Conservation (phyloP, 306 rosid genomes). For the Chamaecrista fasciculata region DNA sequence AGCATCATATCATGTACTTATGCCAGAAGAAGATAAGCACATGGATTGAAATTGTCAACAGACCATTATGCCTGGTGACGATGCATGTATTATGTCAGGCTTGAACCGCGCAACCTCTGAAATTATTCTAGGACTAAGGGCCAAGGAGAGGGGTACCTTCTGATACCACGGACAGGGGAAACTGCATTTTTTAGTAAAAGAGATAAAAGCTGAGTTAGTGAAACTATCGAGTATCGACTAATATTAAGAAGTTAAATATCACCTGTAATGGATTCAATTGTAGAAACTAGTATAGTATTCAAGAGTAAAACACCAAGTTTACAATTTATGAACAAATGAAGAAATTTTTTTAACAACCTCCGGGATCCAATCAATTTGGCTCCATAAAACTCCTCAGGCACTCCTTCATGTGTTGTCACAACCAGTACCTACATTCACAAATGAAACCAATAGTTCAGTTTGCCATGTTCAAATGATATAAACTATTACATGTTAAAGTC, state of each 20-base stretch:
- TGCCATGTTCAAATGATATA: not conserved
- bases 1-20: conserved; percentile 1
- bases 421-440: conserved; percentile 73
- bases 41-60: conserved; percentile 26
- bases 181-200: conserved; percentile 49
- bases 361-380: conserved; percentile 92
- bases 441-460: conserved; percentile 23
- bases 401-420: conserved; percentile 98
- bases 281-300: conserved; percentile 14
- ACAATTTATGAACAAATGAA: conserved; percentile 11
- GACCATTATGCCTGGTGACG: conserved; percentile 98
- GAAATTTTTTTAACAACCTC: conserved; percentile 52
- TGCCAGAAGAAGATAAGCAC: not conserved
- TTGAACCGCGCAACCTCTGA: conserved; percentile 93
- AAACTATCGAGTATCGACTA: not conserved
- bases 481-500: not conserved
- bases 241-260: conserved; percentile 5
- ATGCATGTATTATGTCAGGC: conserved; percentile 98
- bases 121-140: conserved; percentile 98
- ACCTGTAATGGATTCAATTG: not conserved
- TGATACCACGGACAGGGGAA: conserved; percentile 92
- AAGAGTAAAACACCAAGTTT: not conserved
- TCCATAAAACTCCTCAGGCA: conserved; percentile 85
- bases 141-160: conserved; percentile 96
- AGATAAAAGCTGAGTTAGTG: conserved; percentile 15